A percentile compares a stretch with the other conserved stretches of the same genome.
Evolutionary conservation across 495 filamentous ascomycete species (phyloP).

Genomic region (Apodospora peruviana): DNA sequence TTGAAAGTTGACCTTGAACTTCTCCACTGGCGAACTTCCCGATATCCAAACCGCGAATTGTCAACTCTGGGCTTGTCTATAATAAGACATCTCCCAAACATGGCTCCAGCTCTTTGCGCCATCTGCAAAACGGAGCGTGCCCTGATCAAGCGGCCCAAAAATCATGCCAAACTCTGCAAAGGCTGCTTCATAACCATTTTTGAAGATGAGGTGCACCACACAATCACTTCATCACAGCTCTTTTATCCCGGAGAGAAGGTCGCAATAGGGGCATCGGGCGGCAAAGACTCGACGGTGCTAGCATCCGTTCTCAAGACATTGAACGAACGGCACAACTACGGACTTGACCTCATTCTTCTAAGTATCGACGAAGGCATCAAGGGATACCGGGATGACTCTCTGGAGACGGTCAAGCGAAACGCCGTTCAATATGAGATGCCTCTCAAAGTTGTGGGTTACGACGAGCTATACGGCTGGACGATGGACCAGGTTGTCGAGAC

Average conservation of each 20-base stretch:
- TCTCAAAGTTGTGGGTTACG: conserved; percentile 85
- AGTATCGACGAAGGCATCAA: conserved; percentile 97
- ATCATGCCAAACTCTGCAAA: conserved; percentile 86
- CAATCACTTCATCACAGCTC: conserved; percentile 70
- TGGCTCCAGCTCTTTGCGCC: conserved; percentile 58
- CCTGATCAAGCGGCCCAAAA: conserved; percentile 88
- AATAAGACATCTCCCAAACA: no score
- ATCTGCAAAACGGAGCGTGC: conserved; percentile 72
- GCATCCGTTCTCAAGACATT: conserved; percentile 92
- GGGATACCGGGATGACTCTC: conserved; percentile 89
- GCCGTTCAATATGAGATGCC: conserved; percentile 85
- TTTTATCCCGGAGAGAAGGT: conserved; percentile 82
- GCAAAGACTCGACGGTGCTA: conserved; percentile 95
- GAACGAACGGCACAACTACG: conserved; percentile 84
- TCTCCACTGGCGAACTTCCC: background rate
- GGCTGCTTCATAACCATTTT: conserved; percentile 80
- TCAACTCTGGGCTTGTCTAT: no score
- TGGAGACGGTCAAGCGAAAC: conserved; percentile 95
- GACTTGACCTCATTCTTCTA: conserved; percentile 76
- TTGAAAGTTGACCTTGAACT: background rate
- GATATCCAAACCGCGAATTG: background rate
- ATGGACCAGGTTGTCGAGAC: conserved; percentile 98
- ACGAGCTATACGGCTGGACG: conserved; percentile 95
- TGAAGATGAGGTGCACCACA: conserved; percentile 90
- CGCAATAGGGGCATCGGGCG: conserved; percentile 92